Base-by-base conservation (phyloP, 2,329 filamentous ascomycete genomes). In the Aspergillus caelatus region DNA sequence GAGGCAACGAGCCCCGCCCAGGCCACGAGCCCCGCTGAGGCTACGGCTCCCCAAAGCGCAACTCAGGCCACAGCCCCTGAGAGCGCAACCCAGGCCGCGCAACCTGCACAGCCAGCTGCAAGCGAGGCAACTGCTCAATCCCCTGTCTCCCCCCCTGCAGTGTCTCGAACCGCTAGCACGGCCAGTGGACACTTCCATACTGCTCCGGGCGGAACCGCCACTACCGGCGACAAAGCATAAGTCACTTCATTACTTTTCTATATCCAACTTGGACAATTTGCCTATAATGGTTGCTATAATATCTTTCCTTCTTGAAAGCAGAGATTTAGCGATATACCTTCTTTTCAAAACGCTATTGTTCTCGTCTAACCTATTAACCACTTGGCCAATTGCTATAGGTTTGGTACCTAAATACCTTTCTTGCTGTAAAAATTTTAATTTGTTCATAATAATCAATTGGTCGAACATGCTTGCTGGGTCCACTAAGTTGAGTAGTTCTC, bases 121-220 rank as follows among this genome's bases (percentile, higher is more conserved):
- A 32, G 19, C 19, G 48, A 32, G 48, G 30, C 52, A 55, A 26
- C 52, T 7, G 34, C 52, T 55, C 43, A 36, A 23, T 61, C 50
- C 34, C 63, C 65, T 11, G 21, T 43, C 50, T 62, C 63, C 14
- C 65, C 65, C 12, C 34, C 57, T 34, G 57, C 36, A 5, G 50
- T 65, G 21, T 62, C 56, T 50, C 64, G 61, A 36, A 62, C 63
- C 6, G 54, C 63, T 52, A 67, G 61, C 32, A 54, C 58, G 21
- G 54, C 34, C 11, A 58, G 34, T 8, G 46, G 36, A 26, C 58
- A 60, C n/a, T 43, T 52, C 11, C 41, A 52, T 12, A 63, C 54
- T 26, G 46, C 57, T n/a, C 56, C 54, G 28, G 55, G 41, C 46
- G 48, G 39, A 10, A 55, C 59, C 39, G 65, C 62, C 5, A 62